phyloP scores from a whole-genome alignment of 225 moss, liverwort and hornwort genomes.

The Neckera pumila region DNA sequence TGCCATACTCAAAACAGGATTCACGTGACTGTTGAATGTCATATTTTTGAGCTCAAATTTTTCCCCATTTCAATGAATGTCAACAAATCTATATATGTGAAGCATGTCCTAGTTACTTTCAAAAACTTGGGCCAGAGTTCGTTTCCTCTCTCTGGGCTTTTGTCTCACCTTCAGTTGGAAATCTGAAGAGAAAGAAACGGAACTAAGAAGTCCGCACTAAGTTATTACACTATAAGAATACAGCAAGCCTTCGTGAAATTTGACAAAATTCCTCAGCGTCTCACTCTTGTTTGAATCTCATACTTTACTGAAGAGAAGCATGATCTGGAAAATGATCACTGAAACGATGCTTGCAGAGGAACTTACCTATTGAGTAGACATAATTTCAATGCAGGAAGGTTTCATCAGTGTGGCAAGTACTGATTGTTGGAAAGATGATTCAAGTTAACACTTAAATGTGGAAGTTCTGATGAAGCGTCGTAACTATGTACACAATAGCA shows the following conservation, averaged over 20 bases:
- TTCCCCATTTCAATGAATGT: too few species aligned
- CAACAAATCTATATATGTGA: not conserved
- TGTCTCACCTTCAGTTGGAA: not conserved
- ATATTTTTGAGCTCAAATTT: not conserved
- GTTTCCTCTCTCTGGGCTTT: not conserved
- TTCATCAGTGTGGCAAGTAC: not conserved
- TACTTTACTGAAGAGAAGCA: not conserved
- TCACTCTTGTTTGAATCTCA: not conserved
- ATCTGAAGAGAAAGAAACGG: not conserved
- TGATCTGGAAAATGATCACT: not conserved
- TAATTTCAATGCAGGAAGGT: not conserved
- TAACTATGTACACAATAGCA: not conserved
- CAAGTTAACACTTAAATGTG: not conserved
- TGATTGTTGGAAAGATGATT: not conserved
- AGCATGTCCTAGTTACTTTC: not conserved
- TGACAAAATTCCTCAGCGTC: not conserved
- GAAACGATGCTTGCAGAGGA: not conserved
- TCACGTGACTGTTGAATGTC: not conserved
- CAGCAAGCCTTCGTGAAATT: not conserved
- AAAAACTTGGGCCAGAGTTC: not conserved
- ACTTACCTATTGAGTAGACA: not conserved
- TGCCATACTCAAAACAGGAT: not conserved
- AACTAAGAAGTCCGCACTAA: not conserved
- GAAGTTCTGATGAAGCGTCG: not conserved
- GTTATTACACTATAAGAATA: too few species aligned